Evolutionary conservation across 441 rosid genomes (phyloP), one percentile per base, ranked within the genome.

Genomic region (Breynia disticha): DNA sequence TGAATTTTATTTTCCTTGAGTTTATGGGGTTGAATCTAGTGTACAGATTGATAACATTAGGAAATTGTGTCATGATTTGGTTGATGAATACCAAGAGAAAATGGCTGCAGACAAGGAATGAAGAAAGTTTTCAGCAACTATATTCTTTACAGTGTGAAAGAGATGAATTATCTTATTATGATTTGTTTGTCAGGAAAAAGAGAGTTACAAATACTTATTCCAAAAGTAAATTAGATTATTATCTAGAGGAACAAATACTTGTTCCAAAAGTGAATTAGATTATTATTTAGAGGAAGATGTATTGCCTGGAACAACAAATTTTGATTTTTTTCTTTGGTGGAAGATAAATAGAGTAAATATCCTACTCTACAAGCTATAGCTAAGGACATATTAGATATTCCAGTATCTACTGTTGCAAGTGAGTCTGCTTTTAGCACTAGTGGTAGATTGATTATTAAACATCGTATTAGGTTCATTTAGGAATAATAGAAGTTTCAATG

Each of bases 21-120:
- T 68, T 0, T 65, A 46, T 58, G n/a, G 42, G 24, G 24, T 14
- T 48, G 1, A n/a, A n/a, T n/a, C n/a, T n/a, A n/a, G n/a, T n/a
- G n/a, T n/a, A n/a, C n/a, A n/a, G n/a, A n/a, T n/a, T 2, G 2
- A 17, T 0, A 5, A 19, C 1, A 28, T 46, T 1, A 1, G 0
- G 0, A 1, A 24, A 13, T 2, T 45, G n/a, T 58, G 20, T 46
- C 35, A 19, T 59, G 44, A 44, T 5, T 55, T 54, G 3, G 1
- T 59, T 13, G 4, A 11, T 21, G 50, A 49, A 7, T 63, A 67
- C n/a, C 19, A 54, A 41, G 1, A 17, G 17, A 48, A 37, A 37
- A 37, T 11, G 7, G 11, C 6, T 11, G 6, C 41, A 5, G 10
- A 19, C 17, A 16, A 12, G 12, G 12, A n/a, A 17, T 10, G 50